phyloP scores from a whole-genome alignment of 352 stramenopile genomes.

The Globisporangium lucens region DNA sequence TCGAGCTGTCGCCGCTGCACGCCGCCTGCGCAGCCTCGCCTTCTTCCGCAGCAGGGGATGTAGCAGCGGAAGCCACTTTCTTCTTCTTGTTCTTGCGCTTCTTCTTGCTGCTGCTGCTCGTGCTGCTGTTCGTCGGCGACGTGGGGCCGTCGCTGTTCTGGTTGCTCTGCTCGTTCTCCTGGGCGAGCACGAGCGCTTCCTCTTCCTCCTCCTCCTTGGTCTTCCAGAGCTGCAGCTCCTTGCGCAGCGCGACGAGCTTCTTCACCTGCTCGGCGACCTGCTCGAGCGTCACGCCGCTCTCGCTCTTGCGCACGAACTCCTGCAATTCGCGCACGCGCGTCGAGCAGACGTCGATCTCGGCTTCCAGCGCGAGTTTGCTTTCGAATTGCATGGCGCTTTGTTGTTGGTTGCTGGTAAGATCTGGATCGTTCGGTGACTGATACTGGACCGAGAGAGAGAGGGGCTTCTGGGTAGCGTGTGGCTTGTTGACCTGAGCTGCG shows the following conservation, averaged over 20 bases:
- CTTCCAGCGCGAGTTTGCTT: conserved; percentile 37
- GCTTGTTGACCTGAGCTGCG: background rate
- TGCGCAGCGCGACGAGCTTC: conserved; percentile 57
- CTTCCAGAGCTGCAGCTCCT: conserved; percentile 63
- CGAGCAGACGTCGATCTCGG: conserved; percentile 55
- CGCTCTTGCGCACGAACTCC: conserved; percentile 42
- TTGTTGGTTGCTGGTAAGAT: background rate
- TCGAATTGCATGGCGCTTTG: conserved; percentile 33
- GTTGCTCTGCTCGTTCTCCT: conserved; percentile 20
- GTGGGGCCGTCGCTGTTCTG: conserved; percentile 15
- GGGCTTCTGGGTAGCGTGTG: background rate
- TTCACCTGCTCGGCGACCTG: conserved; percentile 55
- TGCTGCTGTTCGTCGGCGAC: conserved; percentile 18
- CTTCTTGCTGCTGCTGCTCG: conserved; percentile 19
- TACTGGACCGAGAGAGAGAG: background rate
- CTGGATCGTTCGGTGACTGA: background rate
- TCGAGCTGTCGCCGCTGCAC: conserved; percentile 13
- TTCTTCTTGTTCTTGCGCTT: conserved; percentile 33
- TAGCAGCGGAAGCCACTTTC: background rate
- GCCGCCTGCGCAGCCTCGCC: background rate
- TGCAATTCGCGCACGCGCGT: conserved; percentile 52
- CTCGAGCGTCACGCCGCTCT: conserved; percentile 39
- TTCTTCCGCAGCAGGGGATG: background rate
- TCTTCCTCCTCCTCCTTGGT: conserved; percentile 26
- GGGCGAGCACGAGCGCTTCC: conserved; percentile 2